phyloP scores from a whole-genome alignment of 2,329 filamentous ascomycete species.

The Colletotrichum cereale region DNA sequence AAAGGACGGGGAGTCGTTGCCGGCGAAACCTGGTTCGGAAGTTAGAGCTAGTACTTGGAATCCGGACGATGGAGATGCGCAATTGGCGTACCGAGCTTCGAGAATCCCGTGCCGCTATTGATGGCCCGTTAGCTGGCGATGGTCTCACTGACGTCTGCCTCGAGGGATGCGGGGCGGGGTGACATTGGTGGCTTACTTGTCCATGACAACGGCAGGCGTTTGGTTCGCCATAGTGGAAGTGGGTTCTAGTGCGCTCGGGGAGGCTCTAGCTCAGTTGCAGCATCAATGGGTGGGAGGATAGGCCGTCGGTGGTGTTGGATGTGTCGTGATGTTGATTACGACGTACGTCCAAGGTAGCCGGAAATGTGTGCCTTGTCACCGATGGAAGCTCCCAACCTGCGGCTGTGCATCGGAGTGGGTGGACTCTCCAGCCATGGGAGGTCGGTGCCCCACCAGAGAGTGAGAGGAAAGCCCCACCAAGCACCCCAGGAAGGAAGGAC shows the following conservation, averaged over 20 bases:
- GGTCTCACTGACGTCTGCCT: constrained; percentile 41
- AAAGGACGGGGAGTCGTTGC: constrained; percentile 98
- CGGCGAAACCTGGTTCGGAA: constrained; percentile 83
- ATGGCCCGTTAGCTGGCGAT: constrained; percentile 43
- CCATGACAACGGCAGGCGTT: constrained; percentile 99
- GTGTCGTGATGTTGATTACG: constrained; percentile 41
- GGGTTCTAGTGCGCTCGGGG: constrained; percentile 25
- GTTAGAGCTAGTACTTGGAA: constrained; percentile 45
- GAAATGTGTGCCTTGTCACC: constrained; percentile 42
- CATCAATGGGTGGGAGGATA: constrained; percentile 31
- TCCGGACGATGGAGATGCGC: constrained; percentile 18
- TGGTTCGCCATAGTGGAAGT: constrained; percentile 83
- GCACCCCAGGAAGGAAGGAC: constrained; percentile 12
- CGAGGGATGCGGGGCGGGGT: constrained; percentile 47
- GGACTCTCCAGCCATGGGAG: constrained; percentile 39
- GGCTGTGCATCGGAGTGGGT: constrained; percentile 41
- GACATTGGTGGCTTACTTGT: constrained; percentile 83
- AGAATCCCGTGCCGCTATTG: constrained; percentile 96
- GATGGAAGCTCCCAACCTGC: constrained; percentile 40
- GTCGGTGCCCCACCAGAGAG: constrained; percentile 38
- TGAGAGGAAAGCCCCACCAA: constrained; percentile 32
- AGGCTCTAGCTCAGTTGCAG: constrained; percentile 31
- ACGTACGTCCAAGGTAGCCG: constrained; percentile 41
- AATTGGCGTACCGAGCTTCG: constrained; percentile 85
- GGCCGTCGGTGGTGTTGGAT: constrained; percentile 20